Base-by-base conservation (phyloP, 2,329 filamentous ascomycete species). In the Penicillium hesseltinei region DNA sequence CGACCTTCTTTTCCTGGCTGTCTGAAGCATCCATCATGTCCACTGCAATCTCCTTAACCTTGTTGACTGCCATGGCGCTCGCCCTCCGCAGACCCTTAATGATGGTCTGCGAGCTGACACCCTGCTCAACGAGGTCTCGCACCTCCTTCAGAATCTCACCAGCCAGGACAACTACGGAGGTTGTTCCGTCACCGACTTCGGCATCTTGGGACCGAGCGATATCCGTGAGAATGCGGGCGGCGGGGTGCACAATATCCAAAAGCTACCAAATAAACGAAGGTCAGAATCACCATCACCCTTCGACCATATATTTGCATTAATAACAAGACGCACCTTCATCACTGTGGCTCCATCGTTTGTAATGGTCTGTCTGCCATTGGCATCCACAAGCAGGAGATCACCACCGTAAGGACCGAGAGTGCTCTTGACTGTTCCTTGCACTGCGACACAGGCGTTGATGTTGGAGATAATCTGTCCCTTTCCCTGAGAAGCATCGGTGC, bases 261-360 rank as follows among this genome's bases (percentile, higher is more conserved):
- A 99, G 89, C 91, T 94, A 70, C 51, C 51, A 25, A 50, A 43
- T 36, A 42, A 27, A 51, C 33, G 48, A 51, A 39, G 42, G 52
- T 58, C 33, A 60, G 51, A 27, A 56, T 51, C 39, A 39, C n/a
- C 43, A 21, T 27, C 39, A 44, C 9, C 15, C 21, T 19, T 44
- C 49, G 5, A 7, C 25, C 21, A 27, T 46, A 27, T 1, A 45
- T 48, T 29, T 25, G 44, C 11, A 44, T 10, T 51, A n/a, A 60
- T 21, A 49, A 11, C 4, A 36, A 10, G 33, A 58, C 77, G 67
- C 75, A 91, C 90, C 88, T 97, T 97, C 94, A 99, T 99, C 61
- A 97, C 94, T 50, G 94, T 99, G 48, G 94, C 94, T 73, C 94
- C 94, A 80, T 99, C 94, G 79, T 99, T 99, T 69, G 94, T 99